phyloP scores from a whole-genome alignment of 2,329 filamentous ascomycete genomes.

The Aureobasidium sp. region DNA sequence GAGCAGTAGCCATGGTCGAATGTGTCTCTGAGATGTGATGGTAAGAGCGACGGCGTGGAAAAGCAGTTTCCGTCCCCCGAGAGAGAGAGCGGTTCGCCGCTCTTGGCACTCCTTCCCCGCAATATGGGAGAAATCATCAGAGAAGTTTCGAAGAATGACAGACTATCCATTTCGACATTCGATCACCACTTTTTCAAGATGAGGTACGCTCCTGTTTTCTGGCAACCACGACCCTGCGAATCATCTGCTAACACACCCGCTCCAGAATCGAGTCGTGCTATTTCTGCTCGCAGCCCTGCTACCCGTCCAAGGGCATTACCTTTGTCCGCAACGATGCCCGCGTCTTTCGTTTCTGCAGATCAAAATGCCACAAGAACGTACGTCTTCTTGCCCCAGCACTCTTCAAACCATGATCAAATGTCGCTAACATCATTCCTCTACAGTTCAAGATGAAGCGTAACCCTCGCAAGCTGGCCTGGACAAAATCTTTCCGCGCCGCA shows the following conservation, averaged over 20 bases:
- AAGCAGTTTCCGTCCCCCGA: not conserved
- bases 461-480: conserved; percentile 93
- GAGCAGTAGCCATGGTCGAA: conserved; percentile 13
- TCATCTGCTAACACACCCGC: not conserved
- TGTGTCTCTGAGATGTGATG: not conserved
- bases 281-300: conserved; percentile 62
- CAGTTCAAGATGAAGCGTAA: conserved; percentile 98
- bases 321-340: conserved; percentile 61
- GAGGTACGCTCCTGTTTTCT: not conserved
- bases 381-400: conserved; percentile 1
- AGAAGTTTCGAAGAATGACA: no score
- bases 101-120: not conserved
- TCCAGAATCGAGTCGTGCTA: conserved; percentile 57
- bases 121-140: no score
- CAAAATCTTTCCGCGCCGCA: conserved; percentile 80
- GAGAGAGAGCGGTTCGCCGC: not conserved
- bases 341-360: conserved; percentile 59
- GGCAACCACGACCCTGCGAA: not conserved
- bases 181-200: not conserved
- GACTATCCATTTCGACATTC: not conserved
- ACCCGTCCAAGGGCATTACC: conserved; percentile 57
- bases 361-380: conserved; percentile 56
- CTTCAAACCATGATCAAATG: no score
- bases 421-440: conserved; percentile 13
- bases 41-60: not conserved